Evolutionary conservation across 2,329 filamentous ascomycete genomes (phyloP), one percentile per base, ranked within the genome.

Genomic region (Monilinia fructicola): DNA sequence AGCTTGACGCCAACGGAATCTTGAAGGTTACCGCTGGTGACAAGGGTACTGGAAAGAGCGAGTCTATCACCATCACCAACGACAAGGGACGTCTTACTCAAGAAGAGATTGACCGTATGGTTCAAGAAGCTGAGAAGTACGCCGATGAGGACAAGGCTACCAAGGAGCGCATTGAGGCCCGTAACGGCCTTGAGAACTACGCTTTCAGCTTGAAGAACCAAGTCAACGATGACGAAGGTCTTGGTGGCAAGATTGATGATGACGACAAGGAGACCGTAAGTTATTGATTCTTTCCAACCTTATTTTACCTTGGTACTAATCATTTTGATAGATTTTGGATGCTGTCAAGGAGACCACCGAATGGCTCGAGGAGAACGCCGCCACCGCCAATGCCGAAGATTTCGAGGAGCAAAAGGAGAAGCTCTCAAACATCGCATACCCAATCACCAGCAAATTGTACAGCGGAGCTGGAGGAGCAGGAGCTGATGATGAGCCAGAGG

Each of bases 321-420:
- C 77, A 82, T 74, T 82, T 78, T 82, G 74, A 65, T 64, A 90
- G 87, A 88, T 99, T 75, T 83, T 96, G 72, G 93, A 97, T 73
- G 95, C 95, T 71, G 88, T 99, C 83, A 98, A 98, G 90, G 95
- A 99, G 84, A 84, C 92, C 71, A 90, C 89, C 75, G 93, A 97
- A 79, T 99, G 95, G 95, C 89, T 99, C 68, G 93, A 97, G 75
- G 92, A 96, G 87, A 96, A 97, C 82, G 91, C 87, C 73, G 87
- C 90, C 73, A 90, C 90, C 63, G 95, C 95, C 71, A 87, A 84
- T 73, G 85, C 92, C 68, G 94, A 97, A 84, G 95, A 98, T 84
- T 97, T 98, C 76, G 93, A 97, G 81, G 95, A 99, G 87, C 94
- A 98, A 85, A 97, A 96, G 86, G 94, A 99, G 90, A 97, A 97